Base-by-base conservation (phyloP, 768 basidiomycete genomes). In the Leucosporidium scottii region DNA sequence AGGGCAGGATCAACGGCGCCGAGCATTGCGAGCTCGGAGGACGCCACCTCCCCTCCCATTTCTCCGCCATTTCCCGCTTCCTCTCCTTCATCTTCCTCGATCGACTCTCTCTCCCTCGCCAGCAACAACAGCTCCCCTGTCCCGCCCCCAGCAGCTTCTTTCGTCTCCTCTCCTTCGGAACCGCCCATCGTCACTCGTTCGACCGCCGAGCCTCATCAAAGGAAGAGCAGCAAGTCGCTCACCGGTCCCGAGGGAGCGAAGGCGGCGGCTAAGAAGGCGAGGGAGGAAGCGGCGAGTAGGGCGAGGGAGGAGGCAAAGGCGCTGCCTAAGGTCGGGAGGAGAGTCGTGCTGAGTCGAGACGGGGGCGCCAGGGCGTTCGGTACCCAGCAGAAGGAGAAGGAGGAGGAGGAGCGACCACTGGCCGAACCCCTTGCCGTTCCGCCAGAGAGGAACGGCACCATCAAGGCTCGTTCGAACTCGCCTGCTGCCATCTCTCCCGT, bases 191-290 rank as follows among this genome's bases (percentile, higher is more conserved):
- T 27, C 25, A n/a, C 12, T 39, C 13, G 64, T 61, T 3, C 54
- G 47, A 13, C 55, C 25, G 36, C 65, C 28, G 36, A 47, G 55
- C 9, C 4, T 7, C 27, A 61, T 30, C 8, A 21, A 10, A 17
- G 31, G 18, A 55, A 61, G 36, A 55, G 61, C 15, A 36, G 31
- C n/a, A 56, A 50, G 39, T 50, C 53, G 18, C n/a, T 70, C 25
- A 70, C 55, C 0, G 71, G 71, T 0, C 71, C 71, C 3, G 71
- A 72, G 28, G 71, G 64, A 1, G 71, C 71, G 0, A 59, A 65
- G 13, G 67, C 67, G 9, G 71, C 71, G 1, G 71, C 71, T 18
- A 68, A 68, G 50, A 65, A 64, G 1, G 71, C 71, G 30, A n/a
- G 61, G 48, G 71, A 68, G 47, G 71, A 61, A 50, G 61, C 64